Percentiles rank a stretch among this genome's conserved stretches.
These are phyloP conservation scores for Cercospora janseana DNA, from an alignment of 2,329 filamentous ascomycete species.

Conservation along the genomic window DNA sequence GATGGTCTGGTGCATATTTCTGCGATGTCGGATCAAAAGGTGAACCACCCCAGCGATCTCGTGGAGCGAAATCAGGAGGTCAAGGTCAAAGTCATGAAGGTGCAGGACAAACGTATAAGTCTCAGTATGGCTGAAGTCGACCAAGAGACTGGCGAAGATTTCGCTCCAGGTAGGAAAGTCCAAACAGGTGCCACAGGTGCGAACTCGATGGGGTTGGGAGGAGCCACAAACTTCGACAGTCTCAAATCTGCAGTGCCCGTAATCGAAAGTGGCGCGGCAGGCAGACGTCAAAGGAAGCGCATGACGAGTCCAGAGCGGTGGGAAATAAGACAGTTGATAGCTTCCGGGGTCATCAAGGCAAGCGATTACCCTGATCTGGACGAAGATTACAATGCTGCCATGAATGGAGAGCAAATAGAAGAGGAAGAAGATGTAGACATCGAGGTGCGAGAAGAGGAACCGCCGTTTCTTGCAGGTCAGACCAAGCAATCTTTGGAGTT, in stretches of 20 bases:
- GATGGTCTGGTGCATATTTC: conserved; percentile 94
- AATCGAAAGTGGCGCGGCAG: conserved; percentile 56
- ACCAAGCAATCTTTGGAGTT: conserved; percentile 94
- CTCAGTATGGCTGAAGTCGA: conserved; percentile 98
- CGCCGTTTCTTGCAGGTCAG: conserved; percentile 90
- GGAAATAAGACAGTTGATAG: conserved; percentile 96
- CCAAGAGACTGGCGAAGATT: conserved; percentile 79
- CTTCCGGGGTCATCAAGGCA: conserved; percentile 87
- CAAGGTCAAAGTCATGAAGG: conserved; percentile 87
- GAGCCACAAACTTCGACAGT: conserved; percentile 49
- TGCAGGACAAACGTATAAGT: conserved; percentile 77
- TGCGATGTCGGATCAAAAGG: conserved; percentile 77
- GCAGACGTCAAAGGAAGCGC: conserved; percentile 72
- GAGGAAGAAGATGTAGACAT: conserved; percentile 97
- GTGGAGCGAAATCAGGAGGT: conserved; percentile 77
- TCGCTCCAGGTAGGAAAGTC: conserved; percentile 73
- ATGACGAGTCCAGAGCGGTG: conserved; percentile 96
- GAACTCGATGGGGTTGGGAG: conserved; percentile 79
- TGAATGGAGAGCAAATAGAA: conserved; percentile 84
- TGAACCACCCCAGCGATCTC: conserved; percentile 89
- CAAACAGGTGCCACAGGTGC: conserved; percentile 84
- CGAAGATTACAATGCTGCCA: conserved; percentile 84
- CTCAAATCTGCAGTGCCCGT: conserved; percentile 51
- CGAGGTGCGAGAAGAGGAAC: conserved; percentile 92
- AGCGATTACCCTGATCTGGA: conserved; percentile 93